These are phyloP conservation scores for Colletotrichum echinochloae DNA, from an alignment of 2,329 filamentous ascomycete genomes.

Conservation along the genomic window DNA sequence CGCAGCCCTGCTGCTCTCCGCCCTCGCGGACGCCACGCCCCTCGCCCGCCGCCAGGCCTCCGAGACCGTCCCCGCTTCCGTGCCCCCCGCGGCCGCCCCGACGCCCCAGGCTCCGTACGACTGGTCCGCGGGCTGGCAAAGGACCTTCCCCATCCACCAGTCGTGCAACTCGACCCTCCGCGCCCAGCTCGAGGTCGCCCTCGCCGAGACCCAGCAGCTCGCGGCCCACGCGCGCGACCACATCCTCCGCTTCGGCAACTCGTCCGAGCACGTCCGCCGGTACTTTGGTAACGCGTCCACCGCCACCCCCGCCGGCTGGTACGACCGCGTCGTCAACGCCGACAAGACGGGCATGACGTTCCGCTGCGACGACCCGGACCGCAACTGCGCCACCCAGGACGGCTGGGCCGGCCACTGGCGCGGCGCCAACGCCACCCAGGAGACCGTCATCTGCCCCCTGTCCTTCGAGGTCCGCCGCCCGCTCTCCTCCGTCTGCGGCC, in stretches of 20 bases:
- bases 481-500: constrained; percentile 69
- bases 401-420: constrained; percentile 76
- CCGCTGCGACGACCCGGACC: constrained; percentile 76
- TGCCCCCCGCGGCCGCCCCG: constrained; percentile 37
- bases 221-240: constrained; percentile 73
- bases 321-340: constrained; percentile 68
- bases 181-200: constrained; percentile 65
- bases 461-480: constrained; percentile 69
- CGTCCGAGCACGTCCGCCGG: constrained; percentile 70
- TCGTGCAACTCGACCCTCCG: constrained; percentile 75
- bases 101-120: constrained; percentile 45
- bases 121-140: constrained; percentile 50
- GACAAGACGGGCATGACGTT: constrained; percentile 70
- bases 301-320: constrained; percentile 71
- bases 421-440: constrained; percentile 70
- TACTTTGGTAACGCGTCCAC: constrained; percentile 74
- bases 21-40: constrained; percentile 45
- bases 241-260: constrained; percentile 67
- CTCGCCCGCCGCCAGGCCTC: constrained; percentile 43
- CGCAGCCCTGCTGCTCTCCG: constrained; percentile 44
- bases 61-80: constrained; percentile 42
- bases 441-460: constrained; percentile 77
- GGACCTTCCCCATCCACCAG: constrained; percentile 65
- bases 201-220: constrained; percentile 69
- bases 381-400: constrained; percentile 68